These are phyloP conservation scores for Yamadazyma paraphyllophila DNA, from an alignment of 805 yeast species.

Conservation along the genomic window DNA sequence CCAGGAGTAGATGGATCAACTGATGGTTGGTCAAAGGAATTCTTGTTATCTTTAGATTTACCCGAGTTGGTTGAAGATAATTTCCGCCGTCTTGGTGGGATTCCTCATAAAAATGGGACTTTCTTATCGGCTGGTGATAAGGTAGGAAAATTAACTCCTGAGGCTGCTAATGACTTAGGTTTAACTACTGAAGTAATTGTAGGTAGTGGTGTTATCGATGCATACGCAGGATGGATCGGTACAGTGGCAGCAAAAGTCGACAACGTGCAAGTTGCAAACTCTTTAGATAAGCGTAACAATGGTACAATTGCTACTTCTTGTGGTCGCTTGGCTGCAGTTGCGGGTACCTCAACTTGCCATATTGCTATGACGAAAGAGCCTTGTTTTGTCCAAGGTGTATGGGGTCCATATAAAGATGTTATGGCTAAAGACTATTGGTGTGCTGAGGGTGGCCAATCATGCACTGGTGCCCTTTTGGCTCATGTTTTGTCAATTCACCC, in stretches of 20 bases:
- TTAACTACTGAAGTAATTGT: conserved; percentile 76
- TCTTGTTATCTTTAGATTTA: conserved; percentile 64
- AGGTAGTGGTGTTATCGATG: conserved; percentile 95
- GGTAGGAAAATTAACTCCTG: conserved; percentile 66
- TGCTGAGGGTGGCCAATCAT: conserved; percentile 98
- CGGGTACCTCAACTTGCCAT: conserved; percentile 98
- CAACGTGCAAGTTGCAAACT: conserved; percentile 50
- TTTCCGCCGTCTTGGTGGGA: conserved; percentile 81
- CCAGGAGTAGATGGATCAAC: conserved; percentile 82
- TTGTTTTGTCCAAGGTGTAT: conserved; percentile 90
- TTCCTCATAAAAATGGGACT: conserved; percentile 66
- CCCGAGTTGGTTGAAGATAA: conserved; percentile 75
- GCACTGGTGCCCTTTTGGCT: conserved; percentile 92
- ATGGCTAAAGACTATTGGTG: conserved; percentile 89
- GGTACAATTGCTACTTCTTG: conserved; percentile 56
- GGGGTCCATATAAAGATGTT: conserved; percentile 98
- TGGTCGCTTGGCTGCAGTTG: conserved; percentile 94
- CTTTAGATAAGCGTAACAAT: conserved; percentile 39
- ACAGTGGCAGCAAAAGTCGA: conserved; percentile 91
- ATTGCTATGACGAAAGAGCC: conserved; percentile 82
- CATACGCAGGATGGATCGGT: conserved; percentile 98
- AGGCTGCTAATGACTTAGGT: conserved; percentile 81
- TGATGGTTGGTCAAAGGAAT: conserved; percentile 88
- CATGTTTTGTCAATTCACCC: conserved; percentile 89
- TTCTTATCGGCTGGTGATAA: conserved; percentile 87